phyloP scores from a whole-genome alignment of 148 eudicot species.

The Fagopyrum esculentum region DNA sequence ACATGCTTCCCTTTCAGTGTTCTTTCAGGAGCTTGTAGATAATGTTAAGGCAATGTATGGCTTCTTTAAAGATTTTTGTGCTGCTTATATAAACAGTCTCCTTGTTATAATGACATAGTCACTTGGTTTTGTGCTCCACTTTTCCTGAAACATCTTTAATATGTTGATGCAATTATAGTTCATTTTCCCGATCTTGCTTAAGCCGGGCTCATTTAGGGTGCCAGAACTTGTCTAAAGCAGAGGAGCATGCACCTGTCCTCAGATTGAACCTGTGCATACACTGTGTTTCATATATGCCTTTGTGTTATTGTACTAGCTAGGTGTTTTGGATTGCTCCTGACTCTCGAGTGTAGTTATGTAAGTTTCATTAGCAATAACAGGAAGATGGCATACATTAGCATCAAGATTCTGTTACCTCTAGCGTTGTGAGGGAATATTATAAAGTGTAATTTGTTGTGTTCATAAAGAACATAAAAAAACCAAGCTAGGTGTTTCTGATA shows the following conservation, averaged over 20 bases:
- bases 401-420: slow-evolving; percentile 8
- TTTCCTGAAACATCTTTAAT: background rate
- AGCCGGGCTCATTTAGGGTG: background rate
- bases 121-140: background rate
- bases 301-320: background rate
- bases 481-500: slow-evolving; percentile 18
- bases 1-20: background rate
- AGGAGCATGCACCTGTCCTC: background rate
- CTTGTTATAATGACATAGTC: background rate
- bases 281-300: background rate
- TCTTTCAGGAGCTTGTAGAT: slow-evolving; percentile 3
- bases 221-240: slow-evolving; percentile 4
- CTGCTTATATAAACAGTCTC: background rate
- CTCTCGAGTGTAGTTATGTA: background rate
- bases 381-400: slow-evolving; percentile 10
- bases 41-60: background rate
- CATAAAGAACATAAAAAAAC: slow-evolving; percentile 20
- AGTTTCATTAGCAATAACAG: background rate
- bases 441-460: slow-evolving; percentile 13
- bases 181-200: background rate
- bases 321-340: background rate
- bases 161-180: background rate
- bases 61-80: background rate
- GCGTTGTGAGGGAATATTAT: slow-evolving; percentile 29
- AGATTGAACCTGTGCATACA: slow-evolving; percentile 2